Base-by-base conservation (phyloP, 108 stramenopile genomes). In the Hondaea fermentalgiana region DNA sequence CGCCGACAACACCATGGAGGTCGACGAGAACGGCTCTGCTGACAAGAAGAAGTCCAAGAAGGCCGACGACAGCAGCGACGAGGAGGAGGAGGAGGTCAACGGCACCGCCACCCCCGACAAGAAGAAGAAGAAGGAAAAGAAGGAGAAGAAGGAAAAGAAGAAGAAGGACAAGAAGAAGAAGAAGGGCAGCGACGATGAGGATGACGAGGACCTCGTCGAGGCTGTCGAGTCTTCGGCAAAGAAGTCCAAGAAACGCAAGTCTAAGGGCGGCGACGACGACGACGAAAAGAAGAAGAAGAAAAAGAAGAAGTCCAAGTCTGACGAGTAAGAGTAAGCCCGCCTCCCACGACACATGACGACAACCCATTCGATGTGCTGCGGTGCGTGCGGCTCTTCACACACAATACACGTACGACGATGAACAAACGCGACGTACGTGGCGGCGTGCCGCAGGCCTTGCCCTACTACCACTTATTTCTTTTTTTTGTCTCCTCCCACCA, bases 1-100 rank as follows among this genome's bases (percentile, higher is more conserved):
- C 25, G 96, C 95, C 83, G 98, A 98, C 88, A 96, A 98, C 94
- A 91, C 58, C 91, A 96, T 23, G 91, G 89, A 17, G 88, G 89
- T 51, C 14, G 92, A 89, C 17, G 92, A 43, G 55, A 95, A 94
- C 87, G 59, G 53, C 51, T 42, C 90, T 28, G 93, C 92, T 58
- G 94, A 94, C 72, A 95, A 92, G 55, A 94, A 95, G 90, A 91
- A 88, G 58, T 89, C 89, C 76, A 87, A 90, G 89, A 44, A 88
- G 60, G 90, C 83, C 55, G 87, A 44, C 5, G 87, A 88, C 42
- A 89, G 91, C 60, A 72, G 72, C 88, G 90, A 91, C 72, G 44
- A 44, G 1, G 91, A 89, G 21, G 94, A 93, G 14, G 93, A 94
- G 19, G 91, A 94, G 43, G 89, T 90, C 47, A 91, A 94, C 57